phyloP scores from a whole-genome alignment of 2,329 filamentous ascomycete species.

The Trichoderma endophyticum region DNA sequence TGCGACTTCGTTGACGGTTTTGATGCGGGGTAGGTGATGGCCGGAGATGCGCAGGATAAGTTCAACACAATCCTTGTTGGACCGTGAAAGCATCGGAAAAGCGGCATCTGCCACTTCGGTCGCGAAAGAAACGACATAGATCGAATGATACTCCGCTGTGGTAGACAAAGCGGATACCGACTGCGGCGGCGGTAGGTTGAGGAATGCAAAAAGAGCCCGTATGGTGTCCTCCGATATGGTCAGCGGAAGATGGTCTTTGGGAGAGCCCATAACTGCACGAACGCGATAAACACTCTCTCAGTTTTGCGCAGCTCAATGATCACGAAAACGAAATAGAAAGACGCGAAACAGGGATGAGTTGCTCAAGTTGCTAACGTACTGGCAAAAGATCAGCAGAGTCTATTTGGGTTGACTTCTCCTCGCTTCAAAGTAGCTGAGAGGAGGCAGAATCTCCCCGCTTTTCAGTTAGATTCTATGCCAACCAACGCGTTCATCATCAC shows the following conservation, averaged over 20 bases:
- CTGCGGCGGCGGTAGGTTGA: not conserved
- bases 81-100: not conserved
- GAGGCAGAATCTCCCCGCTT: not conserved
- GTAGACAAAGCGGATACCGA: not conserved
- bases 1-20: constrained; percentile 37
- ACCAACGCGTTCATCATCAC: not conserved
- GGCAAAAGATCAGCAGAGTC: not conserved
- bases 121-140: not conserved
- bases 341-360: not conserved
- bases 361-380: not conserved
- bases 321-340: not conserved
- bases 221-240: not conserved
- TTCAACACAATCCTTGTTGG: not conserved
- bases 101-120: not conserved
- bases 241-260: not conserved
- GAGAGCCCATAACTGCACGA: not conserved
- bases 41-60: constrained; percentile 37
- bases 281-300: not conserved
- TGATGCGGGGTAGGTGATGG: constrained; percentile 33
- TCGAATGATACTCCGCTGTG: not conserved
- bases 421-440: not conserved
- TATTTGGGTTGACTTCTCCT: not conserved
- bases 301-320: not conserved
- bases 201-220: not conserved
- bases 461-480: not conserved